Evolutionary conservation across 768 basidiomycete genomes (phyloP).

Genomic region (Punctularia strigosozonata): DNA sequence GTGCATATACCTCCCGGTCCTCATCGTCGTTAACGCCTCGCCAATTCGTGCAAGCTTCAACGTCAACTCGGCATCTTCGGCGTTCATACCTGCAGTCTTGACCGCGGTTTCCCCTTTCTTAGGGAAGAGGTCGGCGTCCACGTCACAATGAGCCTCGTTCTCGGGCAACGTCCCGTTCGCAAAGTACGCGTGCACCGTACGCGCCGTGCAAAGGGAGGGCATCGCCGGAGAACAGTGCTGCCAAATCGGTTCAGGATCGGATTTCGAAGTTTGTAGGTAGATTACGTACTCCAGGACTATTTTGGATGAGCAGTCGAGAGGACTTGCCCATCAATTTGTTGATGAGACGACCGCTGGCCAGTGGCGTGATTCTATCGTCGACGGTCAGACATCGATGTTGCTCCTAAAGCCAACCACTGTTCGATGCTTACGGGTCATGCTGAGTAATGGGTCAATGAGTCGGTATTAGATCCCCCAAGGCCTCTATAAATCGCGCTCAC

Average conservation of each 20-base stretch:
- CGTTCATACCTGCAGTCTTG: no score
- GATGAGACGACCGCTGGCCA: conserved; percentile 13
- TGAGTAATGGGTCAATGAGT: no score
- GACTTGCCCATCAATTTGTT: conserved; percentile 13
- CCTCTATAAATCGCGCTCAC: conserved; percentile 1
- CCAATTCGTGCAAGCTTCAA: no score
- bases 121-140: conserved; percentile 12
- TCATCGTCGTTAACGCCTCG: no score
- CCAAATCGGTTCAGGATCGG: not conserved
- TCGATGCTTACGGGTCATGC: no score
- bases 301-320: conserved; percentile 16
- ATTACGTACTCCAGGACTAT: conserved; percentile 15
- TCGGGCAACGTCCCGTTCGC: conserved; percentile 16
- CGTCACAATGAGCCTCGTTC: conserved; percentile 12
- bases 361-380: conserved; percentile 19
- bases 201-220: conserved; percentile 15
- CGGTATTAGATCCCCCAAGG: no score
- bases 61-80: no score
- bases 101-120: no score
- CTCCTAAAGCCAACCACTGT: no score
- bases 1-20: no score
- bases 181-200: conserved; percentile 13
- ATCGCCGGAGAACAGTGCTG: conserved; percentile 14
- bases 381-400: conserved; percentile 4
- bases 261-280: not conserved